These are phyloP conservation scores for Fraxinus sp. DNA, from an alignment of 305 asterid genomes.

Conservation along the genomic window DNA sequence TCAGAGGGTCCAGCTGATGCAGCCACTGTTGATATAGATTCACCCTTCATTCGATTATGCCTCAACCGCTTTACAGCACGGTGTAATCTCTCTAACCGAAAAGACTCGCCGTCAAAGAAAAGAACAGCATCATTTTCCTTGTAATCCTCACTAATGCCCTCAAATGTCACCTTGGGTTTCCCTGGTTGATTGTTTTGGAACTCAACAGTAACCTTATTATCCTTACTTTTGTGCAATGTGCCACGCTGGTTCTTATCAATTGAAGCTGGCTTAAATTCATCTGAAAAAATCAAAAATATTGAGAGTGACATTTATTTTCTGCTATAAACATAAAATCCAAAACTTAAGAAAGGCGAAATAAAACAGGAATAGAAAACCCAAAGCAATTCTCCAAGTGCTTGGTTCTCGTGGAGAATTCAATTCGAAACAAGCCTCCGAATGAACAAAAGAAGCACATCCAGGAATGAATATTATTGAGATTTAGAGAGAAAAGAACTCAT, in stretches of 20 bases:
- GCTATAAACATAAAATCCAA: not conserved
- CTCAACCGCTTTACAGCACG: constrained; percentile 85
- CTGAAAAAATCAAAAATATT: constrained; percentile 28
- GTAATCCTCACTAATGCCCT: constrained; percentile 89
- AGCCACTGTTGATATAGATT: constrained; percentile 46
- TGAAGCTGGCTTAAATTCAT: constrained; percentile 96
- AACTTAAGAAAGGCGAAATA: not conserved
- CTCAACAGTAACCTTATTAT: constrained; percentile 78
- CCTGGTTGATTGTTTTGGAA: constrained; percentile 83
- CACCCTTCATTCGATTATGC: constrained; percentile 73
- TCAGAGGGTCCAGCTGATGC: constrained; percentile 48
- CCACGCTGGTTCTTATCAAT: constrained; percentile 88
- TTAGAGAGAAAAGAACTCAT: not conserved
- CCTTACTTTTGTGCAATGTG: constrained; percentile 78
- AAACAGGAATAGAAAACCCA: not conserved
- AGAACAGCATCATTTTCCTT: constrained; percentile 91
- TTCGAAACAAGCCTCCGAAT: not conserved
- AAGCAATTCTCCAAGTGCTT: constrained; percentile 4
- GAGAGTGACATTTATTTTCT: not conserved
- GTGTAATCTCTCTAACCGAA: constrained; percentile 82
- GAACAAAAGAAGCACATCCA: not conserved
- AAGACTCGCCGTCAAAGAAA: constrained; percentile 75
- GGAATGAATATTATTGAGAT: not conserved
- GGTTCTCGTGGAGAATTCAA: not conserved
- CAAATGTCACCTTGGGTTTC: constrained; percentile 78